These are phyloP conservation scores for Neonectria sp. DNA, from an alignment of 2,329 filamentous ascomycete genomes.

Conservation along the genomic window DNA sequence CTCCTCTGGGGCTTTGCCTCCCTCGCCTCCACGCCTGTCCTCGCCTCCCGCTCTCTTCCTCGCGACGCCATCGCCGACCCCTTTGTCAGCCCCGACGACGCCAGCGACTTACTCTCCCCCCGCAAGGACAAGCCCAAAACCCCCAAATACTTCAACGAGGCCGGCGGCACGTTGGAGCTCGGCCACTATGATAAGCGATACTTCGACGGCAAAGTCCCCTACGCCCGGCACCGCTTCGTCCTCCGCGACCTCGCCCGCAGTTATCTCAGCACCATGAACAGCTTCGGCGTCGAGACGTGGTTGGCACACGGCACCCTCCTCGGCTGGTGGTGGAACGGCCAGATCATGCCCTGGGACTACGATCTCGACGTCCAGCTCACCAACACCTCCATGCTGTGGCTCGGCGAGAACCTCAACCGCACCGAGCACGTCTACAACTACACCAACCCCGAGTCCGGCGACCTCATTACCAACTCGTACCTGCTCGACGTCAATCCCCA, in stretches of 20 bases:
- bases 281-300: slow-evolving; percentile 83
- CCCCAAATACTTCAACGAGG: slow-evolving; percentile 77
- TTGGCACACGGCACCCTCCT: slow-evolving; percentile 87
- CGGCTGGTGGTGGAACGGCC: slow-evolving; percentile 90
- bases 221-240: slow-evolving; percentile 76
- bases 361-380: slow-evolving; percentile 88
- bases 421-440: slow-evolving; percentile 73
- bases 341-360: slow-evolving; percentile 87
- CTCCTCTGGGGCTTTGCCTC: slow-evolving; percentile 47
- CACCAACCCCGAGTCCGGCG: slow-evolving; percentile 57
- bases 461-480: slow-evolving; percentile 66
- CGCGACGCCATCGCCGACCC: slow-evolving; percentile 17
- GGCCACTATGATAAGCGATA: slow-evolving; percentile 83
- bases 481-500: slow-evolving; percentile 85
- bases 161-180: slow-evolving; percentile 71
- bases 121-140: slow-evolving; percentile 37
- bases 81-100: neutral
- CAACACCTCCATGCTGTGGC: slow-evolving; percentile 74
- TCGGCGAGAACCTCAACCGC: slow-evolving; percentile 78
- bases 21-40: slow-evolving; percentile 33
- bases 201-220: slow-evolving; percentile 74
- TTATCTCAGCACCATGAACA: slow-evolving; percentile 78
- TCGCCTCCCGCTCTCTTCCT: slow-evolving; percentile 36
- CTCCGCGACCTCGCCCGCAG: slow-evolving; percentile 80
- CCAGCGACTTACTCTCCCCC: slow-evolving; percentile 13